Base-by-base conservation (phyloP, 306 rosid species). In the Castanospermum australe region DNA sequence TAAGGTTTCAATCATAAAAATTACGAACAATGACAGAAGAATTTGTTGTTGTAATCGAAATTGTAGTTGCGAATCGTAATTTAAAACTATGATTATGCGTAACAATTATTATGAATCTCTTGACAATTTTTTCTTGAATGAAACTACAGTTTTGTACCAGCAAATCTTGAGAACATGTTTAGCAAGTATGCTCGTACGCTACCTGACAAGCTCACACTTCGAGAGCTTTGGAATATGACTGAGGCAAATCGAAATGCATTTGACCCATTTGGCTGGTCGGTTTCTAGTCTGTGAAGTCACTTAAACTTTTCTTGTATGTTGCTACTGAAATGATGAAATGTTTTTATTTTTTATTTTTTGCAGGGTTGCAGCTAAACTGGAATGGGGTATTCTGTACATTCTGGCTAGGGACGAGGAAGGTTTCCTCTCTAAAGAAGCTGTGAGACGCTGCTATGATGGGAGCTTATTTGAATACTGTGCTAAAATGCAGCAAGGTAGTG, bases 391-490 rank as follows among this genome's bases (percentile, higher is more conserved):
- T 3, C 33, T 92, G 50, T 92, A 89, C 65, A 56, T 86, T 68
- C 87, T 91, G n/a, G 97, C 99, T 0, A 87, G 89, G 77, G 97
- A 94, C 52, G 92, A 84, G 30, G 92, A 86, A 11, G 97, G 97
- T 8, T 83, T 82, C 36, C 69, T 94, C 2, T 65, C 97, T 1
- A 94, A 94, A 80, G 99, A 94, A 84, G 93, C 97, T 0, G 90
- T 94, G 15, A 79, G 97, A 35, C 74, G 96, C 36, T 83, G 86
- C 71, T 92, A 38, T 10, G 99, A 94, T 57, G 99, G 99, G 17
- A 94, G 95, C 73, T 80, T 92, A 67, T 94, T 94, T 62, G 97
- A 94, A 78, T 91, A 87, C 64, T 91, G 91, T 81, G 97, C 97
- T 5, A 86, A 87, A 88, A 72, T 80, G 87, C 84, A 87, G 7